These are phyloP conservation scores for Emergomyces orientalis DNA, from an alignment of 2,329 filamentous ascomycete genomes.

Conservation along the genomic window DNA sequence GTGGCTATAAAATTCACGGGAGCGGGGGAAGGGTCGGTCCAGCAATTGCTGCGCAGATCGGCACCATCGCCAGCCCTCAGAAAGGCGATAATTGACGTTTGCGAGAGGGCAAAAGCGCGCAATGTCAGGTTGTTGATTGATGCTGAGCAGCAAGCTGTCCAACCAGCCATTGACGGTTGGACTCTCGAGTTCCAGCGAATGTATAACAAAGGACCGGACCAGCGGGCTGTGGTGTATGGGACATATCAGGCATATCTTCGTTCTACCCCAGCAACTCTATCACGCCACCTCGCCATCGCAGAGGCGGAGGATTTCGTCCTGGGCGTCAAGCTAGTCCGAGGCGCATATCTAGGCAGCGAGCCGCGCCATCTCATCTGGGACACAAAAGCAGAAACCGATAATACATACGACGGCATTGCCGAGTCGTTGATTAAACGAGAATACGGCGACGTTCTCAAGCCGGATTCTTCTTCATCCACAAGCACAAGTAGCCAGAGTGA, in stretches of 20 bases:
- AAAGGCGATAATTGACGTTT: conserved; percentile 63
- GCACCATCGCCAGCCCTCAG: conserved; percentile 56
- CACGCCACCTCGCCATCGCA: conserved; percentile 52
- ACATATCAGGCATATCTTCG: conserved; percentile 72
- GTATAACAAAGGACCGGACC: conserved; percentile 51
- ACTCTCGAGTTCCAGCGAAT: conserved; percentile 61
- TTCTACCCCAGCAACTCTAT: conserved; percentile 48
- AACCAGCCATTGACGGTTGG: conserved; percentile 74
- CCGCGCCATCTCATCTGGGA: conserved; percentile 60
- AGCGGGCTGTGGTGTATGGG: conserved; percentile 60
- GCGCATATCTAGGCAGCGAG: conserved; percentile 62
- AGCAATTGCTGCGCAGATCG: conserved; percentile 53
- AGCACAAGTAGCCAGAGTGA: conserved; percentile 16
- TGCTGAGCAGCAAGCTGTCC: conserved; percentile 70
- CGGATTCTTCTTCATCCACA: conserved; percentile 17
- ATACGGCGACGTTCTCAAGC: conserved; percentile 46
- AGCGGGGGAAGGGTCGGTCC: conserved; percentile 65
- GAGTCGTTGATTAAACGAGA: conserved; percentile 54
- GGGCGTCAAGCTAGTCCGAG: conserved; percentile 65
- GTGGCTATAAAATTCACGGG: conserved; percentile 70
- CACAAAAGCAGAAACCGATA: conserved; percentile 60
- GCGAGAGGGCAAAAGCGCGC: conserved; percentile 58
- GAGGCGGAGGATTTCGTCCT: conserved; percentile 53
- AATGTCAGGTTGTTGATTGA: conserved; percentile 69
- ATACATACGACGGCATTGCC: conserved; percentile 61